These are phyloP conservation scores for Phaeosphaeriaceae sp. DNA, from an alignment of 2,329 filamentous ascomycete species.

Conservation along the genomic window DNA sequence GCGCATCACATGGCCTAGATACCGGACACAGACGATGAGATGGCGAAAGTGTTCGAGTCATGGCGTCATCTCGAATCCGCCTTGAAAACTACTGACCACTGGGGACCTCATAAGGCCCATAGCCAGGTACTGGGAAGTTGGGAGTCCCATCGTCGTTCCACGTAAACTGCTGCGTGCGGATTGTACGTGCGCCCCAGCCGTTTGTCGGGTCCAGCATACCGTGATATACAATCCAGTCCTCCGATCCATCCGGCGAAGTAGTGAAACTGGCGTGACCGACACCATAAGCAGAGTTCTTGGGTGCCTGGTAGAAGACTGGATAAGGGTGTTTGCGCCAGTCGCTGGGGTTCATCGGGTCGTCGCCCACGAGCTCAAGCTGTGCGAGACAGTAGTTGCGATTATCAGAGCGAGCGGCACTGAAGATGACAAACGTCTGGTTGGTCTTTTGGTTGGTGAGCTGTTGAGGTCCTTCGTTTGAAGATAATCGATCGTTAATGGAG, in stretches of 20 bases:
- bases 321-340: constrained; percentile 59
- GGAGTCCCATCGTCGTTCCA: constrained; percentile 59
- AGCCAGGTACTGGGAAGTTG: constrained; percentile 57
- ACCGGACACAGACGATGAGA: background rate
- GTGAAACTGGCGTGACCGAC: constrained; percentile 62
- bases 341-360: constrained; percentile 58
- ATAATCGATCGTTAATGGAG: constrained; percentile 54
- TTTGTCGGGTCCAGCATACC: constrained; percentile 59
- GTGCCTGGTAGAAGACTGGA: constrained; percentile 59
- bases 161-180: constrained; percentile 57
- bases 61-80: background rate
- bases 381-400: constrained; percentile 63
- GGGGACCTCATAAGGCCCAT: constrained; percentile 54
- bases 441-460: constrained; percentile 58
- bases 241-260: constrained; percentile 56
- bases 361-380: constrained; percentile 58
- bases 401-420: constrained; percentile 59
- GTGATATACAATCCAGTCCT: constrained; percentile 64
- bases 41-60: background rate
- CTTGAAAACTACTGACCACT: constrained; percentile 10
- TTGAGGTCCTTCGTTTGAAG: constrained; percentile 60
- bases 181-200: constrained; percentile 58
- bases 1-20: background rate
- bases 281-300: constrained; percentile 54
- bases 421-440: constrained; percentile 59